Percentiles rank a stretch among this genome's conserved stretches.
Conservation (phyloP, 129 eudicot species). For the Heracleum sosnowskyi region DNA sequence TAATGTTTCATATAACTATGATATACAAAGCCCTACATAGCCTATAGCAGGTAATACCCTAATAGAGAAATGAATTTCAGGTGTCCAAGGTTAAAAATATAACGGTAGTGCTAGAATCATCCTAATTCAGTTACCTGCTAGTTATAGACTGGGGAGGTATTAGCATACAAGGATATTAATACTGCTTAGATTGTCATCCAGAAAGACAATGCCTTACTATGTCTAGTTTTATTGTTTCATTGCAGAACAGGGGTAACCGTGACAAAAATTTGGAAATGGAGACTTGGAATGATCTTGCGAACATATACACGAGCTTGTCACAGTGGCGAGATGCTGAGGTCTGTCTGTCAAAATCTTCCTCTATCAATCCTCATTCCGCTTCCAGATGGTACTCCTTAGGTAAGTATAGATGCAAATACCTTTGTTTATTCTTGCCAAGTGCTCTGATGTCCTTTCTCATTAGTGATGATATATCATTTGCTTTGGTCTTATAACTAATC, state of each 20-base stretch:
- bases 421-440: background rate
- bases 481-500: background rate
- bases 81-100: background rate
- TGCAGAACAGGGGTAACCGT: conserved; percentile 43
- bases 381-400: conserved; percentile 77
- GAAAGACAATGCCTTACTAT: background rate
- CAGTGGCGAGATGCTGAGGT: conserved; percentile 93
- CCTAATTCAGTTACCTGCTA: background rate
- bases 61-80: background rate
- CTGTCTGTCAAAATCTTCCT: conserved; percentile 69
- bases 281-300: conserved; percentile 96
- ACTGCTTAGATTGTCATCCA: background rate
- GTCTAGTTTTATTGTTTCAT: background rate
- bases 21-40: background rate
- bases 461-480: background rate
- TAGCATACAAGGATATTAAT: background rate
- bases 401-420: conserved; percentile 13
- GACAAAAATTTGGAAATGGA: conserved; percentile 69
- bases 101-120: background rate
- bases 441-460: background rate
- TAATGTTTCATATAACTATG: background rate
- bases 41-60: background rate
- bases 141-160: background rate
- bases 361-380: conserved; percentile 76
- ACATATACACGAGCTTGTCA: conserved; percentile 56